Evolutionary conservation across 371 early-diverging fungal species (phyloP), one percentile per base, ranked within the genome.

Genomic region (Actinomortierella wolfii): DNA sequence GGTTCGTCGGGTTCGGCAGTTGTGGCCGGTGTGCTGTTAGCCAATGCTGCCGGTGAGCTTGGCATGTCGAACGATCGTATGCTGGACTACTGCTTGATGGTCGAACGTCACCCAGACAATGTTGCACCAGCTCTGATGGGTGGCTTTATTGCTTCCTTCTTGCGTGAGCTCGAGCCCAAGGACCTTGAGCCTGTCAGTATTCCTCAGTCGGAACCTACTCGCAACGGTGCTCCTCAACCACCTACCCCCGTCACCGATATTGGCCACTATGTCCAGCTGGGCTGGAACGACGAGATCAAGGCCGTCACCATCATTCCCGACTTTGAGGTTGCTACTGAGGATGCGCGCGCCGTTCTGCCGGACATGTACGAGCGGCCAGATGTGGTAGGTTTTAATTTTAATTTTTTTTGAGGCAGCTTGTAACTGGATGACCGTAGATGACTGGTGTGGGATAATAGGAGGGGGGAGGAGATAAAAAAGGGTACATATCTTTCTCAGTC

Each of bases 71-170:
- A 82, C 53, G 89, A 92, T 55, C 83, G 91, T 25, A 78, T 97
- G 76, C 80, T 97, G 43, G 95, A 97, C 68, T 95, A 87, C 61
- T 89, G 89, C 57, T 69, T 94, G 59, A 83, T 89, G 81, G 89
- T 97, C 25, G 99, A 98, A 76, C 90, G 93, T 45, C 99, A 98
- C 64, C 98, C 98, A 0, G 99, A 98, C 67, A 98, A 98, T 76
- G 94, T 96, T 0, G 90, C 96, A 2, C 94, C 97, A 23, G 91
- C 94, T 13, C 74, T 97, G 39, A 83, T 96, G 50, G 99, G 99
- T 57, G 97, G 97, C 7, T 94, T 97, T 68, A 90, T 96, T 3
- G 92, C 94, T 23, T 86, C 90, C 54, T 94, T 90, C 67, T 64
- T 93, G 74, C 76, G 83, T 29, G 84, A 84, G 51, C 67, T 83